Evolutionary conservation across 306 rosid genomes (phyloP).

Genomic region (Cucurbita ficifolia): DNA sequence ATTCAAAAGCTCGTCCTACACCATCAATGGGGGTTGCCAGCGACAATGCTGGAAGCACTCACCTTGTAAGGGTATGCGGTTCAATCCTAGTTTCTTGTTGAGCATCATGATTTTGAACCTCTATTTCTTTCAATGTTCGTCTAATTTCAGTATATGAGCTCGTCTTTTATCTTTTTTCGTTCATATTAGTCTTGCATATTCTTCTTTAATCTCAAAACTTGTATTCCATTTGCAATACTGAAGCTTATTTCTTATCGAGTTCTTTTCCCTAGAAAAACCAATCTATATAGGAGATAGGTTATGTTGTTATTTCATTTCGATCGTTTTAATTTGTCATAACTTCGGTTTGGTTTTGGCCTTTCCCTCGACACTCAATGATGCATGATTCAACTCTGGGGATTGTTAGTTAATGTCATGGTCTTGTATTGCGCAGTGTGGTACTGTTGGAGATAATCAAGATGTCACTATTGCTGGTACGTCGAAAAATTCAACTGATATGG

Average conservation of each 20-base stretch:
- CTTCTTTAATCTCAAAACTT: not conserved
- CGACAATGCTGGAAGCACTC: slow-evolving; percentile 51
- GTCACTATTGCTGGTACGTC: slow-evolving; percentile 28
- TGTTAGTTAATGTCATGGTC: not conserved
- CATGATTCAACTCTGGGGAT: not conserved
- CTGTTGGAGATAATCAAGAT: slow-evolving; percentile 24
- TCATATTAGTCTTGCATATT: not conserved
- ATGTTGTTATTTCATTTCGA: not conserved
- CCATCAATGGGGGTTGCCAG: slow-evolving; percentile 46
- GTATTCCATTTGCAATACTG: not conserved
- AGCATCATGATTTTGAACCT: not conserved
- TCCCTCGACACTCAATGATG: not conserved
- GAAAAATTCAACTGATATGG: slow-evolving; percentile 11
- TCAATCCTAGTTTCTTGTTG: not conserved
- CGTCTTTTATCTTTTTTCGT: not conserved
- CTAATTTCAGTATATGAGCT: not conserved
- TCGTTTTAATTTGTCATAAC: not conserved
- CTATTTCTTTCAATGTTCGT: not conserved
- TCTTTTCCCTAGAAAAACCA: not conserved
- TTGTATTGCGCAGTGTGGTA: slow-evolving; percentile 27
- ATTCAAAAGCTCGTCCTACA: slow-evolving; percentile 37
- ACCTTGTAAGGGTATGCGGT: slow-evolving; percentile 43
- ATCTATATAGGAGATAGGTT: not conserved
- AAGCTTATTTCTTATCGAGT: not conserved
- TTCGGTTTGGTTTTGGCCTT: not conserved